Evolutionary conservation across 73 alveolate genomes (phyloP).

Genomic region (Tetrahymena malaccensis): DNA sequence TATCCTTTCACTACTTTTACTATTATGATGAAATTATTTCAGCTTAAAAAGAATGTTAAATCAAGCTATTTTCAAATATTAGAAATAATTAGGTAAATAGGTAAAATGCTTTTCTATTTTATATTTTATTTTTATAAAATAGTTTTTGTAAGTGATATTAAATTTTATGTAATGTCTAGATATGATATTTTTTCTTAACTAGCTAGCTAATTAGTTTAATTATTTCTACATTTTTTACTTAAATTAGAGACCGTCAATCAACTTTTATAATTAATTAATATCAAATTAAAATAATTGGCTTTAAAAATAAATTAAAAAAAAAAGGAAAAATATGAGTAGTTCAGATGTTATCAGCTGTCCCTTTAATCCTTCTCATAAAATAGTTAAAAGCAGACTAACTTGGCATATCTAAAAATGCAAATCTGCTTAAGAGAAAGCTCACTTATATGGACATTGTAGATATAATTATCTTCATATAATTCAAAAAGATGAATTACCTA

Average conservation of each 20-base stretch:
- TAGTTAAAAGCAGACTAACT: background rate
- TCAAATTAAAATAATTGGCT: background rate
- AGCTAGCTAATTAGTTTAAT: background rate
- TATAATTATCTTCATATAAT: background rate
- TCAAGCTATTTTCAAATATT: too few species aligned
- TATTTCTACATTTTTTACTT: background rate
- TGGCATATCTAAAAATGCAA: background rate
- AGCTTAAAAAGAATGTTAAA: too few species aligned
- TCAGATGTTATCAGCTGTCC: background rate
- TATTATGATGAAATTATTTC: too few species aligned
- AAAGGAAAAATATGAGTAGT: background rate
- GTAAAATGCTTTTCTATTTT: too few species aligned
- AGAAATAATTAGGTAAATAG: too few species aligned
- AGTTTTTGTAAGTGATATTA: too few species aligned
- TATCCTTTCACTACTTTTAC: background rate
- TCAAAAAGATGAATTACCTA: background rate
- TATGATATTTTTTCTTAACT: background rate
- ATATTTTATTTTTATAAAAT: too few species aligned
- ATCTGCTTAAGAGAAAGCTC: background rate
- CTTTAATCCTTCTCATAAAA: background rate
- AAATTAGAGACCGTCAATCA: background rate
- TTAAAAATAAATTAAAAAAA: too few species aligned
- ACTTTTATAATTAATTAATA: too few species aligned
- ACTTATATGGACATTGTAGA: background rate
- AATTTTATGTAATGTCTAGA: too few species aligned